A percentile compares a stretch with the other conserved stretches of the same genome.
These are phyloP conservation scores for Alternaria hordeiaustralica DNA, from an alignment of 2,329 filamentous ascomycete genomes.

Conservation along the genomic window DNA sequence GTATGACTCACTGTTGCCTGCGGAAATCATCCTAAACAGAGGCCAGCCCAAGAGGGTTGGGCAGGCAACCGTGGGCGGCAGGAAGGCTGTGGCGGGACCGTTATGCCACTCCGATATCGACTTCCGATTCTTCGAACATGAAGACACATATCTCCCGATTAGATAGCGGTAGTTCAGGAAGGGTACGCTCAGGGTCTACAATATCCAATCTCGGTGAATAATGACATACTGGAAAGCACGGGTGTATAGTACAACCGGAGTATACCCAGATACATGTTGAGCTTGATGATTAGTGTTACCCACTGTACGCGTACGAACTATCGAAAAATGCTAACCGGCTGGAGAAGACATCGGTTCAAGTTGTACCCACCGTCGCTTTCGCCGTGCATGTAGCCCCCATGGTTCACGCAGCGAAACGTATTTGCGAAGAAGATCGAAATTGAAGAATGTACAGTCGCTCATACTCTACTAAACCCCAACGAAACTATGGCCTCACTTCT, in stretches of 20 bases:
- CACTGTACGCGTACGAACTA: background rate
- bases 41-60: slow-evolving; percentile 1
- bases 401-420: background rate
- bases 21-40: background rate
- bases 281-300: background rate
- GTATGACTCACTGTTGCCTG: slow-evolving; percentile 26
- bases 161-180: background rate
- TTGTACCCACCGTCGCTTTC: background rate
- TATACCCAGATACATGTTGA: background rate
- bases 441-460: background rate
- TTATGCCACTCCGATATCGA: background rate
- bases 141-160: background rate
- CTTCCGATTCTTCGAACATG: background rate
- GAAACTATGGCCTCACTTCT: background rate
- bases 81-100: slow-evolving; percentile 8
- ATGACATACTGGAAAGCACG: background rate
- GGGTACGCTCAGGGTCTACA: background rate
- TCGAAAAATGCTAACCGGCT: background rate
- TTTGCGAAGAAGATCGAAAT: background rate
- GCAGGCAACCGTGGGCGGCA: slow-evolving; percentile 4
- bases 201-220: background rate
- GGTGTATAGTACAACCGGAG: background rate
- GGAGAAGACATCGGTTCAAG: background rate
- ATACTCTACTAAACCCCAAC: background rate
- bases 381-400: background rate